phyloP scores from a whole-genome alignment of 768 basidiomycete species.

The Pisolithus orientalis region DNA sequence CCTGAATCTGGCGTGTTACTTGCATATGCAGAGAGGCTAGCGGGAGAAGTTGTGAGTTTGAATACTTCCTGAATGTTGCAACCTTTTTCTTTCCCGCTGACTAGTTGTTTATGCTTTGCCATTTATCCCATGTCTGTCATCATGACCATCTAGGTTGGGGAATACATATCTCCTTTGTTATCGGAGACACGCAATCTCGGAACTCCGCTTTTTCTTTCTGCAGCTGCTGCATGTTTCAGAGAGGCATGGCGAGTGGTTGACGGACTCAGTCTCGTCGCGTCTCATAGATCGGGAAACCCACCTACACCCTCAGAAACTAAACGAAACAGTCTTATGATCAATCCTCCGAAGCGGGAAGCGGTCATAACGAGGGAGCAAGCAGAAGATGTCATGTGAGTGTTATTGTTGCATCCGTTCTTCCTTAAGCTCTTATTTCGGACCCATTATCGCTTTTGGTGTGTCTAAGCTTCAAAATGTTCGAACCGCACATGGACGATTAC shows the following conservation, averaged over 20 bases:
- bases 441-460: neutral
- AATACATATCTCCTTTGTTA: slow-evolving; percentile 78
- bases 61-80: neutral
- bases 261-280: slow-evolving; percentile 43
- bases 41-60: slow-evolving; percentile 69
- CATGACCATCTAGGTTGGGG: slow-evolving; percentile 55
- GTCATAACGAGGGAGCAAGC: slow-evolving; percentile 46
- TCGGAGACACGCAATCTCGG: slow-evolving; percentile 71
- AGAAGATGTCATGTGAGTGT: slow-evolving; percentile 78
- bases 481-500: slow-evolving; percentile 95
- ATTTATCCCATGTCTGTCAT: slow-evolving; percentile 1
- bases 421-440: neutral
- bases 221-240: slow-evolving; percentile 83
- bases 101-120: slow-evolving; percentile 1
- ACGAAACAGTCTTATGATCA: neutral
- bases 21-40: slow-evolving; percentile 78
- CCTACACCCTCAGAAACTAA: slow-evolving; percentile 2
- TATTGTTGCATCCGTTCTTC: neutral
- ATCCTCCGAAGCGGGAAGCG: slow-evolving; percentile 26
- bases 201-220: slow-evolving; percentile 68
- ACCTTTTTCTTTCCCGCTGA: neutral
- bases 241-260: slow-evolving; percentile 88
- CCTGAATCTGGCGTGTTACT: slow-evolving; percentile 69
- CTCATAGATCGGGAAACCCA: neutral
- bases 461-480: slow-evolving; percentile 86